A percentile compares a stretch with the other conserved stretches of the same genome.
These are phyloP conservation scores for Clarireedia sp. DNA, from an alignment of 2,329 filamentous ascomycete genomes.

Conservation along the genomic window DNA sequence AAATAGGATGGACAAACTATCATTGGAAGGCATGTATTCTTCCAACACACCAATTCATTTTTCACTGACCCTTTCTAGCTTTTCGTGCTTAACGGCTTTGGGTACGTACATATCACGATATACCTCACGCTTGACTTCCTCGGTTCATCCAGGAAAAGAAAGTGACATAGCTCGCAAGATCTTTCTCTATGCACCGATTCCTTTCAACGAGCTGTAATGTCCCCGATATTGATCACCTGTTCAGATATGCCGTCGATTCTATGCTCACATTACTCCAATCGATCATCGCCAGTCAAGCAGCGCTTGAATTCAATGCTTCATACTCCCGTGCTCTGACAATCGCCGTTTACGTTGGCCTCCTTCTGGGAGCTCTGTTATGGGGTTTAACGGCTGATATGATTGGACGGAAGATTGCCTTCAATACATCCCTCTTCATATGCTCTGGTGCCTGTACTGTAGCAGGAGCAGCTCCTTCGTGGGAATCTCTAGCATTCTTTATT, in stretches of 20 bases:
- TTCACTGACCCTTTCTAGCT: constrained; percentile 25
- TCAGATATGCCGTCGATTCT: constrained; percentile 50
- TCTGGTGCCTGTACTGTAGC: constrained; percentile 55
- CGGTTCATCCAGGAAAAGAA: too few relatives aligned
- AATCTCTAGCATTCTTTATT: constrained; percentile 55
- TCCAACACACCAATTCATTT: background rate
- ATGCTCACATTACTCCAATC: constrained; percentile 52
- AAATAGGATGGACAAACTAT: constrained; percentile 45
- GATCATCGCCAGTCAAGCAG: constrained; percentile 51
- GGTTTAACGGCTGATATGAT: constrained; percentile 60
- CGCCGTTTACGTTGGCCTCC: constrained; percentile 50
- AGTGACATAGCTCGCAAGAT: too few relatives aligned
- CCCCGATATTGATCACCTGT: background rate
- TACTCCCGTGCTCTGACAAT: constrained; percentile 53
- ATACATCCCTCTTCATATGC: constrained; percentile 55
- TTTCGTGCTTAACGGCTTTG: constrained; percentile 54
- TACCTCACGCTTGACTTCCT: background rate
- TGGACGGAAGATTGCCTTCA: constrained; percentile 61
- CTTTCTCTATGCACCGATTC: too few relatives aligned
- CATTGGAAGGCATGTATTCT: constrained; percentile 38
- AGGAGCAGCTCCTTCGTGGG: constrained; percentile 60
- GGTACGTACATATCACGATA: constrained; percentile 30
- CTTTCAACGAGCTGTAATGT: background rate
- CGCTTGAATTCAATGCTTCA: constrained; percentile 47
- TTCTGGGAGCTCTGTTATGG: constrained; percentile 57